Evolutionary conservation across 306 rosid genomes (phyloP).

Genomic region (Comarum palustre): DNA sequence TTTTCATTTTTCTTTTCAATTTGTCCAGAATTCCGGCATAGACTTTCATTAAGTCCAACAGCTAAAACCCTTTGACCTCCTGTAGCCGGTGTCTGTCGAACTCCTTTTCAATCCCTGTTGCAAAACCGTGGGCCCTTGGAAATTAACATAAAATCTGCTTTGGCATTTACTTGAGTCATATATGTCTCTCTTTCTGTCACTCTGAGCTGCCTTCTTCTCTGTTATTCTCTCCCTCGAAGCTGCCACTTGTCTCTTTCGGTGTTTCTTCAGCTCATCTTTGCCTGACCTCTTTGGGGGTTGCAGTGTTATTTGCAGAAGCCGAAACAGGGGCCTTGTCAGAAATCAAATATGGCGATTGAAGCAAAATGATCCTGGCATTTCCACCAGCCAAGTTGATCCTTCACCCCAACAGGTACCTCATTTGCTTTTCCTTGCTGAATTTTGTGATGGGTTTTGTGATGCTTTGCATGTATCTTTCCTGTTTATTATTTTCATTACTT

Average conservation of each 20-base stretch:
- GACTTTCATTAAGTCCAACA: not conserved
- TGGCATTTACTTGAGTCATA: conserved; percentile 2
- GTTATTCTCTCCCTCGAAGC: not conserved
- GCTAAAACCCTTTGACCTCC: not conserved
- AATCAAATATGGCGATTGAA: conserved; percentile 29
- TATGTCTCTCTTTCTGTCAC: not conserved
- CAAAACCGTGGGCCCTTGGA: conserved; percentile 2
- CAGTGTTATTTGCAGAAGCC: not conserved
- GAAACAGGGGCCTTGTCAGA: not conserved
- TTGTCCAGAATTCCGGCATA: not conserved
- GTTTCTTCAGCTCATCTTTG: not conserved
- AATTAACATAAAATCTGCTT: conserved; percentile 9
- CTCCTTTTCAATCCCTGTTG: not conserved
- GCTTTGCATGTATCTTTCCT: not conserved
- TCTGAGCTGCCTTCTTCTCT: conserved; percentile 11
- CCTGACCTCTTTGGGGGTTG: not conserved
- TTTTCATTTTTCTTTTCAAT: not conserved
- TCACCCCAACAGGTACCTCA: conserved; percentile 27
- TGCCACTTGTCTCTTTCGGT: conserved; percentile 13
- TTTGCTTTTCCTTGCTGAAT: not conserved
- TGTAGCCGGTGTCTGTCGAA: not conserved
- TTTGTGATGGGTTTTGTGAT: not conserved
- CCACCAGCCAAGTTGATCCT: conserved; percentile 21
- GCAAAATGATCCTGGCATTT: conserved; percentile 21
- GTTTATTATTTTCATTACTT: not conserved